These are phyloP conservation scores for Pyronema omphalodes DNA, from an alignment of 495 filamentous ascomycete species.

Conservation along the genomic window DNA sequence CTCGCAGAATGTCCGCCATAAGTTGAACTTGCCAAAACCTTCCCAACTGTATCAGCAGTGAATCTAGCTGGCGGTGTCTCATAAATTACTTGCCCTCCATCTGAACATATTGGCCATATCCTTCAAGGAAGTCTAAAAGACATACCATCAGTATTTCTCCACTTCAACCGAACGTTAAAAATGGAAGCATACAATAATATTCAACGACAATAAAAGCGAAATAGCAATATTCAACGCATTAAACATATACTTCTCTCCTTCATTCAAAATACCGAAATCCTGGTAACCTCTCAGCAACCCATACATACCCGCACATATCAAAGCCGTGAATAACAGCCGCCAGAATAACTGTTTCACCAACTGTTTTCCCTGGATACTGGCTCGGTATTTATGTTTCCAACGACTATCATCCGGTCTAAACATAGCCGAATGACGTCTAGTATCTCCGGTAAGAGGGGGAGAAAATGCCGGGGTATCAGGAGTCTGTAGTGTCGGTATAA, in stretches of 20 bases:
- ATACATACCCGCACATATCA: not conserved
- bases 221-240: conserved; percentile 1
- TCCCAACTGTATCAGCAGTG: not conserved
- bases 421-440: not conserved
- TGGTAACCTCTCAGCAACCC: not conserved
- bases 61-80: not conserved
- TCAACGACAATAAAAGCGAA: not conserved
- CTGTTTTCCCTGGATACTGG: not conserved
- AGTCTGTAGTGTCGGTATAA: not conserved
- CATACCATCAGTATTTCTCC: not conserved
- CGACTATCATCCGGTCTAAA: not conserved
- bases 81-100: not conserved
- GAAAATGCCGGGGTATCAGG: not conserved
- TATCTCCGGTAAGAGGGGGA: not conserved
- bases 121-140: not conserved
- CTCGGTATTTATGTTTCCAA: not conserved
- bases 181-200: not conserved
- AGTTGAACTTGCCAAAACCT: not conserved
- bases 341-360: not conserved
- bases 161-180: not conserved
- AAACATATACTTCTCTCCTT: not conserved
- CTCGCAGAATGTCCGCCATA: conserved; percentile 3
- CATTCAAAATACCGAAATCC: not conserved
- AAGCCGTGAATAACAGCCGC: not conserved
- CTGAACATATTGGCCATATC: conserved; percentile 1